These are phyloP conservation scores for Gleditsia sinensis DNA, from an alignment of 306 rosid genomes.

Conservation along the genomic window DNA sequence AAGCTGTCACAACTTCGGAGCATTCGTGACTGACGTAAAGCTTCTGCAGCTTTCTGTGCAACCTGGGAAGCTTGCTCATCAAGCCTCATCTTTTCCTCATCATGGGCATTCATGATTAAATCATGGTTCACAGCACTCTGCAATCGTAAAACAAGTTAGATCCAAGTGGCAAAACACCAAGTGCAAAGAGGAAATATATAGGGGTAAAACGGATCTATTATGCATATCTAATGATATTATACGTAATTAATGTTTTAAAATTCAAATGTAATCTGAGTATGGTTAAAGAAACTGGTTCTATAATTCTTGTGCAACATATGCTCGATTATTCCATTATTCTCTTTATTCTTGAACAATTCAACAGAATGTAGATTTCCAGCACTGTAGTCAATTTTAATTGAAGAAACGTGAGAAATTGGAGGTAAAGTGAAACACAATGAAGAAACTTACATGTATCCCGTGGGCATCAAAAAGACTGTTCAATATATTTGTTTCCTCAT, in stretches of 20 bases:
- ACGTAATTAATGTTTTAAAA: background rate
- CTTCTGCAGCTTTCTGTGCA: constrained; percentile 97
- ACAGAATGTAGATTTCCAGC: constrained; percentile 16
- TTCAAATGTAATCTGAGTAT: background rate
- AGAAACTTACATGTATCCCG: constrained; percentile 87
- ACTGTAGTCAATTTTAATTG: constrained; percentile 20
- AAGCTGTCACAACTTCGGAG: constrained; percentile 72
- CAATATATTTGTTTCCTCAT: constrained; percentile 74
- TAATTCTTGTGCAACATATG: constrained; percentile 15
- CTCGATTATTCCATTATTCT: constrained; percentile 25
- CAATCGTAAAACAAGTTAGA: constrained; percentile 26
- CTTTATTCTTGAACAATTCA: constrained; percentile 19
- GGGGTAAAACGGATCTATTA: background rate
- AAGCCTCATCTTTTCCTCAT: constrained; percentile 82
- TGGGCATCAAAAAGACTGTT: constrained; percentile 77
- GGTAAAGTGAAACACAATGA: constrained; percentile 9
- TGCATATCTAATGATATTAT: background rate
- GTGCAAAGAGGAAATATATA: constrained; percentile 3
- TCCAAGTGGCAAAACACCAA: constrained; percentile 14
- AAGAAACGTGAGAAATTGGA: constrained; percentile 21
- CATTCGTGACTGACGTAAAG: constrained; percentile 82
- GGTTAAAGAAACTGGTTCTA: constrained; percentile 3
- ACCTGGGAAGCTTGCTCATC: constrained; percentile 93
- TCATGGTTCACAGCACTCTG: constrained; percentile 97
- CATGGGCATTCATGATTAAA: constrained; percentile 81